These are phyloP conservation scores for Leptoxyphium fumago DNA, from an alignment of 2,329 filamentous ascomycete species.

Conservation along the genomic window DNA sequence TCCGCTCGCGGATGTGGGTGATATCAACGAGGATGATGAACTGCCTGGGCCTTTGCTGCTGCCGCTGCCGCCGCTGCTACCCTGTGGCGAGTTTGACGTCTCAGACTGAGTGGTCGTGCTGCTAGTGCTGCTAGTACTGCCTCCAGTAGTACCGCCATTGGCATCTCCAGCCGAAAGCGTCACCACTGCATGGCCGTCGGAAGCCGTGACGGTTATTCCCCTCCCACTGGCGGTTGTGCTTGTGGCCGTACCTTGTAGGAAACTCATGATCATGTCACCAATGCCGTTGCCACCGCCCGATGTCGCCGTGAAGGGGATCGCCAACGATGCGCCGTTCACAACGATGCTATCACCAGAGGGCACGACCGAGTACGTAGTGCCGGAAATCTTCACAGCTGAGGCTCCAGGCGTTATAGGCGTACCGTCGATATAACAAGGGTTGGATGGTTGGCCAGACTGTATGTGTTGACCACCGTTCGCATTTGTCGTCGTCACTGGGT, in stretches of 20 bases:
- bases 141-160: too few relatives aligned
- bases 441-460: background rate
- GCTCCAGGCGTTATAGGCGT: constrained; percentile 1
- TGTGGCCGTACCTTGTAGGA: background rate
- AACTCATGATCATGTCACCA: background rate
- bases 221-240: background rate
- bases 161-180: background rate
- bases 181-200: background rate
- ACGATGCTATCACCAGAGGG: constrained; percentile 1
- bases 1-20: background rate
- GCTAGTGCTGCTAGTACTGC: too few relatives aligned
- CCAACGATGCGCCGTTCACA: background rate
- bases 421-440: background rate
- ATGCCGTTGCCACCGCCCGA: background rate
- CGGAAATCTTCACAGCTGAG: background rate
- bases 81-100: background rate
- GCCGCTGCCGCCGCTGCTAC: background rate
- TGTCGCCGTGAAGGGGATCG: background rate
- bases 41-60: background rate
- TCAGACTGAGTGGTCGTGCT: too few relatives aligned
- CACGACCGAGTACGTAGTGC: constrained; percentile 2
- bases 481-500: too few relatives aligned
- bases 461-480: too few relatives aligned
- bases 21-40: background rate
- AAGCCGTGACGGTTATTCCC: background rate